Conservation (phyloP, 148 eudicot species). For the Fagopyrum homotropicum region DNA sequence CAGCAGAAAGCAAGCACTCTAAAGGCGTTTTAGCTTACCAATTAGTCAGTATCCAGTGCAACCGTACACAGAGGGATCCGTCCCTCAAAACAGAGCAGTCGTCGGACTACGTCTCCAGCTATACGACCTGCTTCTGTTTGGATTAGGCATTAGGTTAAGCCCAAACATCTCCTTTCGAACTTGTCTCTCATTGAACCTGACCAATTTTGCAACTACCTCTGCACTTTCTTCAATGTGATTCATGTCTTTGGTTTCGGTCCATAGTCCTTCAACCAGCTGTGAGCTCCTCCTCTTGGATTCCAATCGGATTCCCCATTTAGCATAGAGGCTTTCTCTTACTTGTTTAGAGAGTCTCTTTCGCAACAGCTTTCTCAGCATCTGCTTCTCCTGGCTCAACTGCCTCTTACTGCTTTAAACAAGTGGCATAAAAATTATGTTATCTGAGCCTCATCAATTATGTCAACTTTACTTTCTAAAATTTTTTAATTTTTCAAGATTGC, state of each 20-base stretch:
- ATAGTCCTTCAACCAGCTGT: slow-evolving; percentile 53
- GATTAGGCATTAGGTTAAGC: slow-evolving; percentile 53
- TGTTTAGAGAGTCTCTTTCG: slow-evolving; percentile 48
- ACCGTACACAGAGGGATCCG: background rate
- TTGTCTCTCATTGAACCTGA: slow-evolving; percentile 43
- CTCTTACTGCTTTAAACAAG: slow-evolving; percentile 34
- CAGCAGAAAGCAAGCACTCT: background rate
- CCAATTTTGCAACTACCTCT: slow-evolving; percentile 56
- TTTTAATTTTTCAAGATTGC: too few relatives aligned
- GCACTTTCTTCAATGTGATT: slow-evolving; percentile 73
- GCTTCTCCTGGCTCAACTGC: slow-evolving; percentile 63
- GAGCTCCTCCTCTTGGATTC: slow-evolving; percentile 58
- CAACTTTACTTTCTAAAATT: too few relatives aligned
- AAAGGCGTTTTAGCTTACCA: background rate
- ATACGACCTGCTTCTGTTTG: slow-evolving; percentile 34
- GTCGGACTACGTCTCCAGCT: slow-evolving; percentile 37
- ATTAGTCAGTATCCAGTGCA: background rate
- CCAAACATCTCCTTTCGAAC: slow-evolving; percentile 78
- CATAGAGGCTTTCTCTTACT: slow-evolving; percentile 54
- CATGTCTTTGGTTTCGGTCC: slow-evolving; percentile 51
- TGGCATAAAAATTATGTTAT: background rate
- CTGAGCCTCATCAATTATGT: too few relatives aligned
- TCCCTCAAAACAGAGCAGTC: background rate
- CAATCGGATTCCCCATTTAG: slow-evolving; percentile 69
- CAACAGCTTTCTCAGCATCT: slow-evolving; percentile 68